Percentiles rank a stretch among this genome's conserved stretches.
Conservation (phyloP, 108 stramenopile species). For the Seminavis robusta region DNA sequence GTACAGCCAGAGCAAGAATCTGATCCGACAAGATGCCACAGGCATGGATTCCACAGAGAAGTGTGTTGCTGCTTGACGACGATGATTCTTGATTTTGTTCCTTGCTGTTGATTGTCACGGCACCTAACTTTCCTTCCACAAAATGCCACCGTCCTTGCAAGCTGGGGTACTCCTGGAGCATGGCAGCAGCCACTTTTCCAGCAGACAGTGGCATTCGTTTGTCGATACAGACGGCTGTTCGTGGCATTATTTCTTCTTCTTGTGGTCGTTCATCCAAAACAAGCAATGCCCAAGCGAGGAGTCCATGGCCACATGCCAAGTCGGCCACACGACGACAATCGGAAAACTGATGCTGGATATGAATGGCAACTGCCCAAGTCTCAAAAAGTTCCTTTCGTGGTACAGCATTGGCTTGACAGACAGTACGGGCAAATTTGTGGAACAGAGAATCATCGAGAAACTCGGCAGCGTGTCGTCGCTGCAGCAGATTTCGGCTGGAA, state of each 20-base stretch:
- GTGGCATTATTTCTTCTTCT: conserved; percentile 15
- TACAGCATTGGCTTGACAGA: conserved; percentile 40
- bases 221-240: conserved; percentile 50
- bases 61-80: too few relatives aligned
- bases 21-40: conserved; percentile 55
- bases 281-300: conserved; percentile 62
- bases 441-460: too few relatives aligned
- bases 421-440: conserved; percentile 45
- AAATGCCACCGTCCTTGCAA: conserved; percentile 43
- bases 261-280: conserved; percentile 35
- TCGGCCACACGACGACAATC: conserved; percentile 35
- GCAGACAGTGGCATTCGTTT: conserved; percentile 54
- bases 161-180: conserved; percentile 38
- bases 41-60: conserved; percentile 54
- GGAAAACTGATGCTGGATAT: conserved; percentile 48
- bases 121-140: conserved; percentile 50
- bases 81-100: conserved; percentile 39
- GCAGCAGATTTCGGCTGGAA: too few relatives aligned
- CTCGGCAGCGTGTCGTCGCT: too few relatives aligned
- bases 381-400: conserved; percentile 72
- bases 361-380: conserved; percentile 59
- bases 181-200: conserved; percentile 32
- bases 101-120: too few relatives aligned
- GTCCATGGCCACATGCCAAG: conserved; percentile 58
- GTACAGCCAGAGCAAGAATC: conserved; percentile 39